Conservation (phyloP, 257 asterid species). For the Plantago ovata region DNA sequence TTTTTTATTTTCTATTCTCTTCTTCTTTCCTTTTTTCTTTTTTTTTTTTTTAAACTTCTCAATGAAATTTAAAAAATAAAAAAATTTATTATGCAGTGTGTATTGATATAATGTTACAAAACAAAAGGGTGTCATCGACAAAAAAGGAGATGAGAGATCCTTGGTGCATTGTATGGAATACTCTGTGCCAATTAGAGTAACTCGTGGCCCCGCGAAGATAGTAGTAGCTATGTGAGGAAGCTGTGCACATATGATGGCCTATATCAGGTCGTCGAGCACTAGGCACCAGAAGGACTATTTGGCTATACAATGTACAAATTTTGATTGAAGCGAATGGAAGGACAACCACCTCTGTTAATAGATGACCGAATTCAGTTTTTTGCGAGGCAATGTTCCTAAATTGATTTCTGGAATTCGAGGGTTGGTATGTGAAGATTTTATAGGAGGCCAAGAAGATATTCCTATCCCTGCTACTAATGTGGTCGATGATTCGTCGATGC, state of each 20-base stretch:
- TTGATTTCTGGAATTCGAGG: constrained; percentile 69
- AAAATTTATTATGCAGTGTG: no score
- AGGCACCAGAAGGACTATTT: constrained; percentile 87
- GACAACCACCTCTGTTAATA: constrained; percentile 77
- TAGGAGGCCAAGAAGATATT: constrained; percentile 63
- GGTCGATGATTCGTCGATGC: constrained; percentile 74
- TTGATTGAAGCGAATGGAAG: constrained; percentile 61
- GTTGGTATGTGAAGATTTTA: constrained; percentile 71
- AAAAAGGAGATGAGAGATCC: no score
- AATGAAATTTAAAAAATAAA: no score
- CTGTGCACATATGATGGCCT: constrained; percentile 93
- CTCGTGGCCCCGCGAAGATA: constrained; percentile 78
- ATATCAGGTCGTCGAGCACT: constrained; percentile 67
- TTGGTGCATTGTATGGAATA: constrained; percentile 76
- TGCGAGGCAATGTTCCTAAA: constrained; percentile 60
- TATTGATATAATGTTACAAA: no score
- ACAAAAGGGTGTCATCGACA: no score
- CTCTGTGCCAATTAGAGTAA: constrained; percentile 64
- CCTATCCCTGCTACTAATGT: constrained; percentile 86
- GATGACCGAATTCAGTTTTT: constrained; percentile 62
- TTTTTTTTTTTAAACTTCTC: no score
- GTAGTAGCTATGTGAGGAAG: constrained; percentile 72
- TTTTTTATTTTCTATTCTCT: no score
- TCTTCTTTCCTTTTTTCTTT: no score
- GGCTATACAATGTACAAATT: constrained; percentile 81